phyloP scores from a whole-genome alignment of 2,329 filamentous ascomycete species.

The Penicillium sp. region DNA sequence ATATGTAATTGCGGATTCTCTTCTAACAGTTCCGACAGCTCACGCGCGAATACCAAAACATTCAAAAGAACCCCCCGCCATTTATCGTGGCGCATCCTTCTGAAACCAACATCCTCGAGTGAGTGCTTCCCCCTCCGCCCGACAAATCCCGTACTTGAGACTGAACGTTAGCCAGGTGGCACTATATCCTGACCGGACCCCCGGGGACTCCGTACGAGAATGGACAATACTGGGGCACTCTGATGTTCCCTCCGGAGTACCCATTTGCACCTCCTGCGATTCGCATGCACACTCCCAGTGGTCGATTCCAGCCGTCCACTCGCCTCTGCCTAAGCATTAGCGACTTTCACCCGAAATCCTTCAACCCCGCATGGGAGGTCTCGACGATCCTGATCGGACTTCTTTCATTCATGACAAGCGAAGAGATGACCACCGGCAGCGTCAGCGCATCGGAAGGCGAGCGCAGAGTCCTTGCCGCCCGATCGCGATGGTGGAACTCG shows the following conservation, averaged over 20 bases:
- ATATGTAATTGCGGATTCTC: not conserved
- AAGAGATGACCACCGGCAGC: slow-evolving; percentile 96
- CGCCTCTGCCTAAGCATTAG: slow-evolving; percentile 92
- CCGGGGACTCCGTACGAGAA: slow-evolving; percentile 90
- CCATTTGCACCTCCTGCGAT: slow-evolving; percentile 96
- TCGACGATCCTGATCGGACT: slow-evolving; percentile 93
- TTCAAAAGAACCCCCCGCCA: slow-evolving; percentile 74
- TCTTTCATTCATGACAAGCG: slow-evolving; percentile 95
- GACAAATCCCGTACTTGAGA: not conserved
- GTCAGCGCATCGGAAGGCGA: slow-evolving; percentile 75
- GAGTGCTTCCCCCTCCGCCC: slow-evolving; percentile 30
- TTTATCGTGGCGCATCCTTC: slow-evolving; percentile 88
- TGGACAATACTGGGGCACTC: slow-evolving; percentile 97
- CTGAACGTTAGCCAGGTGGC: slow-evolving; percentile 61
- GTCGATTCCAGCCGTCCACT: slow-evolving; percentile 89
- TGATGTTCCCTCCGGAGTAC: slow-evolving; percentile 94
- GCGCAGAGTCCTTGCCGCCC: slow-evolving; percentile 71
- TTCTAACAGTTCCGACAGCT: slow-evolving; percentile 43
- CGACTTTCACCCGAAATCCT: slow-evolving; percentile 96
- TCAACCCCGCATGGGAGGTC: slow-evolving; percentile 98
- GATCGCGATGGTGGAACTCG: slow-evolving; percentile 93
- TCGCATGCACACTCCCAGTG: slow-evolving; percentile 96
- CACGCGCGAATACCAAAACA: slow-evolving; percentile 63
- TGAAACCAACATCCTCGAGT: slow-evolving; percentile 89
- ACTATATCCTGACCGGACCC: slow-evolving; percentile 92